Conservation (phyloP, 352 stramenopile species). For the Aphanomyces cochlioides region DNA sequence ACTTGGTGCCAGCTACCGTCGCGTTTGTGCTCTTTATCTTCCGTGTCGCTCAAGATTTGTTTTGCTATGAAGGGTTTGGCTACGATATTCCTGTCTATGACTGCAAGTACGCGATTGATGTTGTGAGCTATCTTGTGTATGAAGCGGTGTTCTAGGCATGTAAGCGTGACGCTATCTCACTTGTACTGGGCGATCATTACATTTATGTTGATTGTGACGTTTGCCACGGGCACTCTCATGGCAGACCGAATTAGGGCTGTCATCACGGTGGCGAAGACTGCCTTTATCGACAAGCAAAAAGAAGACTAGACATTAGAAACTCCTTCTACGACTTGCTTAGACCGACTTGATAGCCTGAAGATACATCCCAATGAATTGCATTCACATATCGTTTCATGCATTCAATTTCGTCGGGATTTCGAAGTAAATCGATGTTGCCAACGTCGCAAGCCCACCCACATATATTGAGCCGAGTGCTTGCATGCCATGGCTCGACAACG, state of each 20-base stretch:
- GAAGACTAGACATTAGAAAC: constrained; percentile 45
- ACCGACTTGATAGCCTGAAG: neutral
- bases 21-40: constrained; percentile 87
- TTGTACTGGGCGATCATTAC: constrained; percentile 85
- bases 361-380: neutral
- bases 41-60: constrained; percentile 76
- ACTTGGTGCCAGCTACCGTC: constrained; percentile 88
- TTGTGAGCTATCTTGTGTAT: constrained; percentile 22
- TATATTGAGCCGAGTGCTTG: constrained; percentile 13
- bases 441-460: constrained; percentile 15
- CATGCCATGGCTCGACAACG: neutral
- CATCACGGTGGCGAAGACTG: constrained; percentile 61
- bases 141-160: constrained; percentile 49
- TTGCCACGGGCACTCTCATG: constrained; percentile 81
- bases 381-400: neutral
- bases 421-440: neutral
- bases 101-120: constrained; percentile 76
- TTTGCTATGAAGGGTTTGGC: constrained; percentile 81
- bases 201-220: constrained; percentile 83
- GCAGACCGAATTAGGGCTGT: constrained; percentile 78
- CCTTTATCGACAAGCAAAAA: constrained; percentile 63
- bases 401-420: neutral
- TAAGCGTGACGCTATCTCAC: constrained; percentile 80
- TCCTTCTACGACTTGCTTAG: neutral
- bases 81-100: constrained; percentile 86